These are phyloP conservation scores for Phytophthora tubulina DNA, from an alignment of 352 stramenopile genomes.

Conservation along the genomic window DNA sequence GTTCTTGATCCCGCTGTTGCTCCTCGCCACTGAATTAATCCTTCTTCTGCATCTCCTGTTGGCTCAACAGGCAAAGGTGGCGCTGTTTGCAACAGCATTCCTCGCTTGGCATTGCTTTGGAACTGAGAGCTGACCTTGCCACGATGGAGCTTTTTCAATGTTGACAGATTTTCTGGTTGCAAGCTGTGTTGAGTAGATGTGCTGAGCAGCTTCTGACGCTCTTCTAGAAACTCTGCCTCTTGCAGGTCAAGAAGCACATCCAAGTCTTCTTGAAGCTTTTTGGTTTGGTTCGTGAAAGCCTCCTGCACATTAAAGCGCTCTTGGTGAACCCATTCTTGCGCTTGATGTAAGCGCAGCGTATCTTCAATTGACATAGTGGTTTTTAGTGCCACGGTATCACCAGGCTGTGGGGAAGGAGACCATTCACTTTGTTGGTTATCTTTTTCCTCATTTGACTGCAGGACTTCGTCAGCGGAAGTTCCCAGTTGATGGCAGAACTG, in stretches of 20 bases:
- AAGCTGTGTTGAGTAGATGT: background rate
- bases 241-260: constrained; percentile 54
- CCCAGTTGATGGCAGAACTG: constrained; percentile 36
- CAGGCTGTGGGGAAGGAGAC: background rate
- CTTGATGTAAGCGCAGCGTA: constrained; percentile 35
- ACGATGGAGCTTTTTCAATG: background rate
- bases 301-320: constrained; percentile 80
- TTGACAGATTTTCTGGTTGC: background rate
- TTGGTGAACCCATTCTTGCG: constrained; percentile 64
- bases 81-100: constrained; percentile 35
- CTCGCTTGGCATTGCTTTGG: constrained; percentile 36
- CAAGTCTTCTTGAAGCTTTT: constrained; percentile 63
- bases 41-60: constrained; percentile 9
- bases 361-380: constrained; percentile 24
- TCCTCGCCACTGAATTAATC: background rate
- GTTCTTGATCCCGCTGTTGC: background rate
- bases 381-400: background rate
- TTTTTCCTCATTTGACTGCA: background rate
- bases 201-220: constrained; percentile 50
- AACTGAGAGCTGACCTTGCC: constrained; percentile 21
- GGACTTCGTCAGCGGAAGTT: background rate
- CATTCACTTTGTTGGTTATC: constrained; percentile 26
- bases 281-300: constrained; percentile 69
- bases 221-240: constrained; percentile 43
- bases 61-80: constrained; percentile 17